Conservation (phyloP, 768 basidiomycete species). For the Rhizopogon sp. region DNA sequence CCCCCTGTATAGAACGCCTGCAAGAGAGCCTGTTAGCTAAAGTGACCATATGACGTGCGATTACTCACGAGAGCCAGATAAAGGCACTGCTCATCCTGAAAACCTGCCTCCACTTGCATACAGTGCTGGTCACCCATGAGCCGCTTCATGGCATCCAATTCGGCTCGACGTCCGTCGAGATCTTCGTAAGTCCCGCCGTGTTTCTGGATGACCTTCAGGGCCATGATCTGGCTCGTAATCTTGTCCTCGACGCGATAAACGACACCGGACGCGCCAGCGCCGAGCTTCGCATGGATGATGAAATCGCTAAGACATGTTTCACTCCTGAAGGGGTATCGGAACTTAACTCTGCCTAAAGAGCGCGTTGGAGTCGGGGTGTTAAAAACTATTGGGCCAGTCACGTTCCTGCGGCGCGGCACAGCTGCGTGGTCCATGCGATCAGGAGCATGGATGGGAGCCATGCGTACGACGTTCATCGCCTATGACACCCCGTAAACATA, state of each 20-base stretch:
- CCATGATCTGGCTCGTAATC: constrained; percentile 1
- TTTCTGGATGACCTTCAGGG: constrained; percentile 9
- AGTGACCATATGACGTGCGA: background rate
- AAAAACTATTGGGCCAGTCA: background rate
- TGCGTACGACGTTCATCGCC: background rate
- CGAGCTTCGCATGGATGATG: background rate
- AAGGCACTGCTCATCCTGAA: constrained; percentile 8
- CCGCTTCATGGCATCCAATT: constrained; percentile 5
- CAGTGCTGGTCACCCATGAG: constrained; percentile 3
- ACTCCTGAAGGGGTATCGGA: background rate
- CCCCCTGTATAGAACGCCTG: constrained; percentile 6
- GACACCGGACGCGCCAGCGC: constrained; percentile 2
- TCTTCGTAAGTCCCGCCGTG: background rate
- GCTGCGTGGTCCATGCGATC: background rate
- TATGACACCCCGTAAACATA: background rate
- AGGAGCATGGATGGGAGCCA: background rate
- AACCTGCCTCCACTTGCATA: constrained; percentile 7
- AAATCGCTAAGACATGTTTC: constrained; percentile 1
- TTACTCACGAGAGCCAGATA: constrained; percentile 9
- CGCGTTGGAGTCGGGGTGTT: background rate
- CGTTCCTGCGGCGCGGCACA: background rate
- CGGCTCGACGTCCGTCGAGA: background rate
- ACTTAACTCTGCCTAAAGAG: background rate
- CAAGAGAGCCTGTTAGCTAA: background rate
- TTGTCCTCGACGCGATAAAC: constrained; percentile 5